Conservation (phyloP, 2,329 filamentous ascomycete species). For the Hymenoscyphus linearis region DNA sequence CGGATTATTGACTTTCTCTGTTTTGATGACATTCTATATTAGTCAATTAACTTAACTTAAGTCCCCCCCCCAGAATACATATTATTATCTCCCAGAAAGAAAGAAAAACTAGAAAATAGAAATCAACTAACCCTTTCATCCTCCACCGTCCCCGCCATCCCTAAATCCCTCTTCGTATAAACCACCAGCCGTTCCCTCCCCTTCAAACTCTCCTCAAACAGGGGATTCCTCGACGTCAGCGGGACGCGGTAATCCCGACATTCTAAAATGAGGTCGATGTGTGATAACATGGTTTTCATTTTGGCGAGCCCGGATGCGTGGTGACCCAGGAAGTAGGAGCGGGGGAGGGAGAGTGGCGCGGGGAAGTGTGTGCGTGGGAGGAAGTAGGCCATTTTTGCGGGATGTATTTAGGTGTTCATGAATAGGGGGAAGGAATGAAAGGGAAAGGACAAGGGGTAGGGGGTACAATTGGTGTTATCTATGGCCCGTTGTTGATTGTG, state of each 20-base stretch:
- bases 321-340: constrained; percentile 93
- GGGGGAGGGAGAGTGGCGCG: constrained; percentile 66
- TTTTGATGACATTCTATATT: not conserved
- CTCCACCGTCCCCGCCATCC: constrained; percentile 38
- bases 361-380: constrained; percentile 70
- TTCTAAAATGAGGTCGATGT: constrained; percentile 85
- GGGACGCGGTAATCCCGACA: constrained; percentile 92
- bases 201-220: constrained; percentile 74
- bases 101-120: no score
- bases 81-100: no score
- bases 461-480: constrained; percentile 13
- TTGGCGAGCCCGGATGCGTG: constrained; percentile 75
- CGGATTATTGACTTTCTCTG: constrained; percentile 46
- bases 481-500: constrained; percentile 6
- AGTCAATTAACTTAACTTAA: no score
- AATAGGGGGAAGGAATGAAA: no score
- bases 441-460: not conserved
- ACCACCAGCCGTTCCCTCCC: constrained; percentile 73
- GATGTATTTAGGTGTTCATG: not conserved
- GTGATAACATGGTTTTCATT: constrained; percentile 75
- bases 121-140: constrained; percentile 39
- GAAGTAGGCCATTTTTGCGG: constrained; percentile 43
- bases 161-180: constrained; percentile 86
- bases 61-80: no score
- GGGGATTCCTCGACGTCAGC: constrained; percentile 80